phyloP scores from a whole-genome alignment of 768 basidiomycete genomes.

The Austroboletus eburneus region DNA sequence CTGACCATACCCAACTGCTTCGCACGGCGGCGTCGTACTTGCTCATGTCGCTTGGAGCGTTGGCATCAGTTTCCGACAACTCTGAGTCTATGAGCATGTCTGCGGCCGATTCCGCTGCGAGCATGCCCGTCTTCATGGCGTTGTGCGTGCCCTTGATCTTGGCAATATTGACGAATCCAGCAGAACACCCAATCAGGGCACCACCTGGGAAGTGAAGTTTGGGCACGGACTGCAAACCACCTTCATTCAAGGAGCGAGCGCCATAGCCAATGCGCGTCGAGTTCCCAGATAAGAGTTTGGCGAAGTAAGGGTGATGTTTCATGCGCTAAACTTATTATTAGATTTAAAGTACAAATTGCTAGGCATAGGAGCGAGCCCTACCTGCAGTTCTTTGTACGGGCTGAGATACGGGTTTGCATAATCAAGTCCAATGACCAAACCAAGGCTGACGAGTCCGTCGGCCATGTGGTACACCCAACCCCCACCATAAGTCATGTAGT shows the following conservation, averaged over 20 bases:
- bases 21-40: slow-evolving; percentile 66
- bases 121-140: slow-evolving; percentile 98
- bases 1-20: slow-evolving; percentile 79
- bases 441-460: slow-evolving; percentile 83
- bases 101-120: slow-evolving; percentile 88
- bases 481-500: slow-evolving; percentile 74
- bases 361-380: slow-evolving; percentile 37
- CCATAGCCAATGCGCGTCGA: slow-evolving; percentile 84
- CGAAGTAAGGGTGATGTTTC: slow-evolving; percentile 96
- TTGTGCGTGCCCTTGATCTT: slow-evolving; percentile 99
- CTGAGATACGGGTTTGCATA: slow-evolving; percentile 91
- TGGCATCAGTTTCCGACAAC: neutral
- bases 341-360: no score
- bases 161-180: slow-evolving; percentile 93
- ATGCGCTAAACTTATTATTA: slow-evolving; percentile 49
- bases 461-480: slow-evolving; percentile 97
- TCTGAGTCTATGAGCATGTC: slow-evolving; percentile 44
- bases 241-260: slow-evolving; percentile 86
- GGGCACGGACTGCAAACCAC: slow-evolving; percentile 89
- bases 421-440: slow-evolving; percentile 90
- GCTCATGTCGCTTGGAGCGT: slow-evolving; percentile 59
- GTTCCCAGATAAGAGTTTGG: slow-evolving; percentile 69
- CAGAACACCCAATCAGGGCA: slow-evolving; percentile 90
- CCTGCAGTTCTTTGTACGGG: slow-evolving; percentile 93
- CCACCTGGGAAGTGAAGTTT: slow-evolving; percentile 88